Base-by-base conservation (phyloP, 345 rosid species). In the Pugionium dolabratum region DNA sequence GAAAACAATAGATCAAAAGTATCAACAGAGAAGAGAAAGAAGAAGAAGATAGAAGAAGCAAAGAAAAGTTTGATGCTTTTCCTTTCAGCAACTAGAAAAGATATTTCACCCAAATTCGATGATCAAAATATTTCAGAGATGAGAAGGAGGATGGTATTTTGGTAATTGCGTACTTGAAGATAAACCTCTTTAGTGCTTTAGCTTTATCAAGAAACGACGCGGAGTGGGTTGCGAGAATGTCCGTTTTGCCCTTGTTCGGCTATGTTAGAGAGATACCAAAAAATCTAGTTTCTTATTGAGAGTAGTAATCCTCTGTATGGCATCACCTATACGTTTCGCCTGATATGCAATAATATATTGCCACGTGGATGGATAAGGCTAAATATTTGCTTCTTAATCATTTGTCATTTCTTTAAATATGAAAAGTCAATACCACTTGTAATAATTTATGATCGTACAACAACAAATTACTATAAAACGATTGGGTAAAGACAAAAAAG, bases 211-310 rank as follows among this genome's bases (percentile, higher is more conserved):
- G 27, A 70, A 45, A 62, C 53, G 49, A 62, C 74, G 62, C 74
- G 34, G 62, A 54, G 48, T 70, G 74, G 74, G 62, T 45, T 53
- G 7, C 0, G 0, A 0, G 1, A 70, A 8, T 70, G 68, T 36
- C 74, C 18, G 9, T 54, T 70, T 54, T 62, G 29, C 36, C 68
- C 74, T 54, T 57, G 64, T 56, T 67, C 68, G 74, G 74, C 68
- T 52, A 6, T 36, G 61, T 18, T 33, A 49, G 44, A 48, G 59
- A 32, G 59, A 69, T 1, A 39, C 5, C 0, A 0, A 67, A 68
- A 48, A 30, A 49, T 40, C 29, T 64, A 52, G 8, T 5, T 8
- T 51, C 26, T 25, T 9, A 5, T 42, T 5, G 0, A 0, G 33
- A 47, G 41, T 4, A 0, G 1, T 54, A 9, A 70, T 70, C 74